A percentile compares a stretch with the other conserved stretches of the same genome.
phyloP scores from a whole-genome alignment of 139 green algal species.

The Nannochloris sp. region DNA sequence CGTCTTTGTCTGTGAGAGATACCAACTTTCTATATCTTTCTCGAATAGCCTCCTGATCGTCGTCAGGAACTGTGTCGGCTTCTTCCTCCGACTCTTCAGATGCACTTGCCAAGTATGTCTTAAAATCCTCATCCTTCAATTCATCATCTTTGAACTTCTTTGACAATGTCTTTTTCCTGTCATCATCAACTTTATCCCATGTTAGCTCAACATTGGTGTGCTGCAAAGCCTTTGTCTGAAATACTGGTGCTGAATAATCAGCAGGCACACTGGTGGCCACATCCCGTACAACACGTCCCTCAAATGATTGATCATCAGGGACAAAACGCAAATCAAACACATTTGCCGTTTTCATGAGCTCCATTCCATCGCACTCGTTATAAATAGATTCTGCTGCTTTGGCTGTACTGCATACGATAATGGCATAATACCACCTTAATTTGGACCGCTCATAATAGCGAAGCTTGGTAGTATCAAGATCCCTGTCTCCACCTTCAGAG shows the following conservation, averaged over 20 bases:
- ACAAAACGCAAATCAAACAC: conserved; percentile 92
- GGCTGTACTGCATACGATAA: conserved; percentile 71
- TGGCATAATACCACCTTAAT: conserved; percentile 73
- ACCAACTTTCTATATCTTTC: conserved; percentile 42
- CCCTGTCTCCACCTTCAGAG: conserved; percentile 18
- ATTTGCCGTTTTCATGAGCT: conserved; percentile 52
- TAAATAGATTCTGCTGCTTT: conserved; percentile 67
- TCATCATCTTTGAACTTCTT: conserved; percentile 64
- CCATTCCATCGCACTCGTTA: conserved; percentile 80
- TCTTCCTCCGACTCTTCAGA: conserved; percentile 9
- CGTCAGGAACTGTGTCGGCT: conserved; percentile 26
- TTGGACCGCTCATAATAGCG: conserved; percentile 73
- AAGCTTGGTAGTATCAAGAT: conserved; percentile 55
- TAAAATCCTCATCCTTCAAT: conserved; percentile 83
- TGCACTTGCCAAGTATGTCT: conserved; percentile 61
- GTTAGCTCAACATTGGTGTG: conserved; percentile 85
- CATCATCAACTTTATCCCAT: conserved; percentile 81
- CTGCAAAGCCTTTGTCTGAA: conserved; percentile 72
- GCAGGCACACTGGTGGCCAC: conserved; percentile 42
- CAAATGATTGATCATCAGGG: conserved; percentile 65
- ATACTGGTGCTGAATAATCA: conserved; percentile 68
- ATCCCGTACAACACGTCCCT: conserved; percentile 53
- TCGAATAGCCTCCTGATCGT: conserved; percentile 29
- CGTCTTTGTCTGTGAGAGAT: background rate
- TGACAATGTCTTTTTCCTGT: conserved; percentile 40